A percentile compares a stretch with the other conserved stretches of the same genome.
phyloP scores from a whole-genome alignment of 805 yeast genomes.

The Sugiyamaella floridensis region DNA sequence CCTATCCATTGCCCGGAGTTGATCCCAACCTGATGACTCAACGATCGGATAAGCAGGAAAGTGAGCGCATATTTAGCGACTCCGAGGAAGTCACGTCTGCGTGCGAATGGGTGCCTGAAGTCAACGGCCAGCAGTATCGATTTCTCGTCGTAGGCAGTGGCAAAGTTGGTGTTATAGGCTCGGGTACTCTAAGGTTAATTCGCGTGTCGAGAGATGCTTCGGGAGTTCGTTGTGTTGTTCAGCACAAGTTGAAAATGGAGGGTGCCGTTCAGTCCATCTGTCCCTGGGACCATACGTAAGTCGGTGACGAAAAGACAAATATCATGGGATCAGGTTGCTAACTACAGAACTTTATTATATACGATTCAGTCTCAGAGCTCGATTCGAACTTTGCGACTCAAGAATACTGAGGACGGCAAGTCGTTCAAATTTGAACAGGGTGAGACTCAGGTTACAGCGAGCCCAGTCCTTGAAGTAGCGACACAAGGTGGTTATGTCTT shows the following conservation, averaged over 20 bases:
- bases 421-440: background rate
- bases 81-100: slow-evolving; percentile 9
- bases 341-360: background rate
- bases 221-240: background rate
- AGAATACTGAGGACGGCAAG: background rate
- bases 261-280: background rate
- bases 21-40: background rate
- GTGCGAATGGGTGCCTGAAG: slow-evolving; percentile 13
- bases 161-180: background rate
- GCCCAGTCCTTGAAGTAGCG: background rate
- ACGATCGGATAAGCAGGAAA: background rate
- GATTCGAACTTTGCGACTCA: background rate
- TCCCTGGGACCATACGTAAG: background rate
- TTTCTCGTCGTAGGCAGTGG: slow-evolving; percentile 14
- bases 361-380: background rate
- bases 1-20: background rate
- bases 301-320: background rate
- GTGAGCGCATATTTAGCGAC: background rate
- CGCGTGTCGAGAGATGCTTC: slow-evolving; percentile 7
- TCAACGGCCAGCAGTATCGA: slow-evolving; percentile 6
- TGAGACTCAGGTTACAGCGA: background rate
- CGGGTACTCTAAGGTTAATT: slow-evolving; percentile 10
- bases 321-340: background rate
- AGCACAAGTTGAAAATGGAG: background rate
- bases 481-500: background rate